These are phyloP conservation scores for Quercus tomentella DNA, from an alignment of 331 rosid species.

Conservation along the genomic window DNA sequence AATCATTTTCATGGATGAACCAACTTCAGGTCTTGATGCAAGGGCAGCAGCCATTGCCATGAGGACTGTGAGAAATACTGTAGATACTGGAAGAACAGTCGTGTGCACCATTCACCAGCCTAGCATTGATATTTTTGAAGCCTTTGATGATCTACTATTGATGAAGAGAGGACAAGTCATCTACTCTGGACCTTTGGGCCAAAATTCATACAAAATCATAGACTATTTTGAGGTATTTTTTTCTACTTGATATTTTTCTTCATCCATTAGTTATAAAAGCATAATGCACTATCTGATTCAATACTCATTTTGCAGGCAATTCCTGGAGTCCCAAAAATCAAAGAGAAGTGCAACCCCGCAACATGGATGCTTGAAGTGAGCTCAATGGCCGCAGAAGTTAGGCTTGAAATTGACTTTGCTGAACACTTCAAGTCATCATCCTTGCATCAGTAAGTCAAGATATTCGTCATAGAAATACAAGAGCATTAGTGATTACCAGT, in stretches of 20 bases:
- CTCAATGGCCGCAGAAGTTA: constrained; percentile 77
- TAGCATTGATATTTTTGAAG: constrained; percentile 96
- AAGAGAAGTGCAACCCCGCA: constrained; percentile 90
- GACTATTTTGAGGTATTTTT: constrained; percentile 78
- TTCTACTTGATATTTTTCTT: not conserved
- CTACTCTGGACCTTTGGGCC: constrained; percentile 84
- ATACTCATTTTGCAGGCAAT: constrained; percentile 40
- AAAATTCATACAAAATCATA: constrained; percentile 69
- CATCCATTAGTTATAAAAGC: not conserved
- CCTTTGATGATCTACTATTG: constrained; percentile 91
- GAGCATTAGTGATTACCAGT: too few species aligned
- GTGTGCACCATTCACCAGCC: constrained; percentile 99
- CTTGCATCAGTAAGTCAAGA: too few species aligned
- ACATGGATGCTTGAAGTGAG: constrained; percentile 99
- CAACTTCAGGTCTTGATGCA: constrained; percentile 97
- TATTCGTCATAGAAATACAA: too few species aligned
- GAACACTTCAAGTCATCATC: too few species aligned
- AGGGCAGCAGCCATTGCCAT: constrained; percentile 99
- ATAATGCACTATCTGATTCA: constrained; percentile 18
- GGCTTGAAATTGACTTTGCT: constrained; percentile 60
- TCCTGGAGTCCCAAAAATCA: constrained; percentile 75
- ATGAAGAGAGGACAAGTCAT: constrained; percentile 96
- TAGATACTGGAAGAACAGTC: constrained; percentile 97
- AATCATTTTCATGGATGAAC: constrained; percentile 98
- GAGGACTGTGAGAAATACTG: constrained; percentile 93